Evolutionary conservation across 2,329 filamentous ascomycete genomes (phyloP).

Genomic region (Davidsoniella eucalypti): DNA sequence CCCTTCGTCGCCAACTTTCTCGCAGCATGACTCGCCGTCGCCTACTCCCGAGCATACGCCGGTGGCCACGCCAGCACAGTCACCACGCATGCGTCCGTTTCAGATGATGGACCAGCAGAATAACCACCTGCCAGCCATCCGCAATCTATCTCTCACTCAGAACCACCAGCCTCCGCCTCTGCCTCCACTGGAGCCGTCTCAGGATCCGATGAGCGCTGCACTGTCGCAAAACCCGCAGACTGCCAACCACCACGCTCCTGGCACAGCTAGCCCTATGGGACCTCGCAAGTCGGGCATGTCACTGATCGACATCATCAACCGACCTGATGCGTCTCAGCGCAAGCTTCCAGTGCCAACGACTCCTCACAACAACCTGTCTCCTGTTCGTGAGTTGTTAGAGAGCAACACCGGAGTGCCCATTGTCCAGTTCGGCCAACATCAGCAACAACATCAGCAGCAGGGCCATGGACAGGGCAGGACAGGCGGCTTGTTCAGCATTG

Average conservation of each 20-base stretch:
- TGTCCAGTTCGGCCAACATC: constrained; percentile 61
- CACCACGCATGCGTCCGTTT: constrained; percentile 72
- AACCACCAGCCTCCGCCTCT: constrained; percentile 38
- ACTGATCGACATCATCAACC: constrained; percentile 83
- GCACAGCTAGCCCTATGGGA: constrained; percentile 25
- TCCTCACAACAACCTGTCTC: constrained; percentile 44
- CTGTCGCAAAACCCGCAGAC: constrained; percentile 27
- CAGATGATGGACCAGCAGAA: constrained; percentile 33
- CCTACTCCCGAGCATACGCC: constrained; percentile 97
- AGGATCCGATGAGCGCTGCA: constrained; percentile 7
- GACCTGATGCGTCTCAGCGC: constrained; percentile 69
- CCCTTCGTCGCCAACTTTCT: constrained; percentile 90
- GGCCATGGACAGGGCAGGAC: background rate
- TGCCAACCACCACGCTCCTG: constrained; percentile 26
- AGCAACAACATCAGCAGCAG: constrained; percentile 31
- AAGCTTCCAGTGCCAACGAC: constrained; percentile 84
- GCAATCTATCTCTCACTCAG: constrained; percentile 38
- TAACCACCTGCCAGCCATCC: constrained; percentile 72
- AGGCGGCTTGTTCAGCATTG: background rate
- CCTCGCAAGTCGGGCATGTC: constrained; percentile 51
- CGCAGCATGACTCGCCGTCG: constrained; percentile 72
- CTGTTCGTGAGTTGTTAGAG: constrained; percentile 69
- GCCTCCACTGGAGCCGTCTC: constrained; percentile 37
- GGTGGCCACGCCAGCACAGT: constrained; percentile 90
- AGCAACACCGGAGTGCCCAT: constrained; percentile 49